These are phyloP conservation scores for Phialophora verrucosa DNA, from an alignment of 2,329 filamentous ascomycete genomes.

Conservation along the genomic window DNA sequence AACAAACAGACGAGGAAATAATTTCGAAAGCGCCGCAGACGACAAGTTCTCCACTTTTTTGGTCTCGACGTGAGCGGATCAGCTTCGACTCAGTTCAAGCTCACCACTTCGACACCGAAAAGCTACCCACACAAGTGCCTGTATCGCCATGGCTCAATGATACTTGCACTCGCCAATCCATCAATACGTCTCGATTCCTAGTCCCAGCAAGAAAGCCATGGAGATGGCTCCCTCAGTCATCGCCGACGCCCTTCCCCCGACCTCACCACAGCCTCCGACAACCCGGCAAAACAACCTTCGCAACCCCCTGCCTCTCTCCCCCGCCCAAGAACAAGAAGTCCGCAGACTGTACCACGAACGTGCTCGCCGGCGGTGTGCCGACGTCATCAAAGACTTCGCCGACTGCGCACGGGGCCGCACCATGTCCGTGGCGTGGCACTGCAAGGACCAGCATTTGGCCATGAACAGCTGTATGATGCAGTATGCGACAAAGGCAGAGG, in stretches of 20 bases:
- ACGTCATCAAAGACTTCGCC: constrained; percentile 88
- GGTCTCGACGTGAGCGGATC: not conserved
- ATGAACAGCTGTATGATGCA: constrained; percentile 98
- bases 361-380: constrained; percentile 75
- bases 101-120: constrained; percentile 8
- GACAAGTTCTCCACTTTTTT: constrained; percentile 13
- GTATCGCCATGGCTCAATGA: not conserved
- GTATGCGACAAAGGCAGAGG: constrained; percentile 81
- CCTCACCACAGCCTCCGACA: constrained; percentile 57
- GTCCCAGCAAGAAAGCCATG: constrained; percentile 18
- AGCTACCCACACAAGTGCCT: not conserved
- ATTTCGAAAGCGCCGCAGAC: not conserved
- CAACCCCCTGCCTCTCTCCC: constrained; percentile 82
- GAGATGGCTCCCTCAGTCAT: constrained; percentile 31
- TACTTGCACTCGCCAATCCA: not conserved
- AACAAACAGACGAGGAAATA: constrained; percentile 1
- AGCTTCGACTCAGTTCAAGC: constrained; percentile 10
- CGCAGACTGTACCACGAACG: constrained; percentile 79
- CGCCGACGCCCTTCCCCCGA: constrained; percentile 15
- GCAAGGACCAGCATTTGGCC: constrained; percentile 74
- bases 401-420: constrained; percentile 86
- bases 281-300: constrained; percentile 63
- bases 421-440: constrained; percentile 84
- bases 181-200: not conserved
- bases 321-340: constrained; percentile 80